Base-by-base conservation (phyloP, 768 basidiomycete species). In the Neoboletus brunneissimus region DNA sequence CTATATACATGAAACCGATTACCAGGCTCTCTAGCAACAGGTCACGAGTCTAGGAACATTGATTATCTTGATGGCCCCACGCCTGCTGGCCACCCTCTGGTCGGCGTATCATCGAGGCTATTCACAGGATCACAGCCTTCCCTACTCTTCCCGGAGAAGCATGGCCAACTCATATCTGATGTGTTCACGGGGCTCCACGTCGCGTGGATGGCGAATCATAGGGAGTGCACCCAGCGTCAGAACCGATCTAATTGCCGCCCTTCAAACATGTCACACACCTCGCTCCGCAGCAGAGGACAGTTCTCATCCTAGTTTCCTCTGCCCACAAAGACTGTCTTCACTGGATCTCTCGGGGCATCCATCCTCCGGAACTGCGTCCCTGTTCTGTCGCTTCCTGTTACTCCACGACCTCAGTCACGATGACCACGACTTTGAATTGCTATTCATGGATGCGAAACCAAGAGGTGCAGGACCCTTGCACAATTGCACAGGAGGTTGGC, bases 401-500 rank as follows among this genome's bases (percentile, higher is more conserved):
- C 23, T 34, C 29, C 25, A 23, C 11, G 4, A 6, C 6, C 32
- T 53, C 4, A 4, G 32, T 42, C 9, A 47, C 46, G 6, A 66
- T 64, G 62, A 22, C 51, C 40, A 20, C 60, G 13, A 51, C 52
- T 25, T 9, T 25, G 16, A 60, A 51, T 27, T 69, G 69, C 38
- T 12, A 43, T 0, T 7, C 11, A 8, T 47, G 42, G 57, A 61
- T 61, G 63, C 12, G 22, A 5, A 70, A 44, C 45, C 55, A 61
- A 34, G 8, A 35, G 0, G 51, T 1, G 0, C 57, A 62, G 29
- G 8, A 1, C 7, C 66, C 69, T 38, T 72, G 64, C 23, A n/a
- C 15, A 3, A 41, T 46, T 4, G 69, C 61, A 41, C 57, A 63
- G 35, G 43, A 48, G 20, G 51, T 64, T 20, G 68, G 67, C 8